Evolutionary conservation across 169 alveolate species (phyloP), one percentile per base, ranked within the genome.

Genomic region (Plasmodium chabaudi): DNA sequence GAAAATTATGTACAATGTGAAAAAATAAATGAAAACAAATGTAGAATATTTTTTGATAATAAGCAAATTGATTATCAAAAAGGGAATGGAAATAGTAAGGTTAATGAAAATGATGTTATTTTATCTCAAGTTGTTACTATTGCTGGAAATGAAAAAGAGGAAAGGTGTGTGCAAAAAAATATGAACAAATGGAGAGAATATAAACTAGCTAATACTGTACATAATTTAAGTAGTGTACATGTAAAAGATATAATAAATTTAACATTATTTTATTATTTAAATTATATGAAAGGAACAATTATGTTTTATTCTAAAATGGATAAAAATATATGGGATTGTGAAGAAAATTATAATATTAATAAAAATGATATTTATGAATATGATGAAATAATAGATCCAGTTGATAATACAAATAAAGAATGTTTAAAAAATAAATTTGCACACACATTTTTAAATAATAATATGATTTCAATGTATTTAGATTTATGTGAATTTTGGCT

Each of bases 401-500:
- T 60, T 39, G 17, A 17, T 44, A 70, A 86, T 49, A 34, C 46
- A 34, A 87, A 86, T 39, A 59, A 44, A 25, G 42, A 23, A 67
- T 47, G 21, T 64, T 13, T 55, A 55, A 67, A 68, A 39, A 34
- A 34, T 27, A 25, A 63, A 61, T 57, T 17, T 34, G 5, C 25
- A n/a, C 25, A 68, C 59, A 44, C 60, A 7, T 64, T 57, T 53
- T 63, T 86, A 55, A 42, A 49, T 46, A 56, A 59, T 49, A 65
- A 72, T 25, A 69, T 86, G 56, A 68, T 86, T 4, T 70, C 55
- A 13, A 39, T 86, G 47, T 86, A 86, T 63, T 72, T 86, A 39
- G 91, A 86, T 60, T 10, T 86, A 72, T 86, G 91, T 46, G 91
- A 86, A 59, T 44, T 86, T 17, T 86, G 91, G 91, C 64, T 86